These are phyloP conservation scores for Phytophthora hibernalis DNA, from an alignment of 352 stramenopile genomes.

Conservation along the genomic window DNA sequence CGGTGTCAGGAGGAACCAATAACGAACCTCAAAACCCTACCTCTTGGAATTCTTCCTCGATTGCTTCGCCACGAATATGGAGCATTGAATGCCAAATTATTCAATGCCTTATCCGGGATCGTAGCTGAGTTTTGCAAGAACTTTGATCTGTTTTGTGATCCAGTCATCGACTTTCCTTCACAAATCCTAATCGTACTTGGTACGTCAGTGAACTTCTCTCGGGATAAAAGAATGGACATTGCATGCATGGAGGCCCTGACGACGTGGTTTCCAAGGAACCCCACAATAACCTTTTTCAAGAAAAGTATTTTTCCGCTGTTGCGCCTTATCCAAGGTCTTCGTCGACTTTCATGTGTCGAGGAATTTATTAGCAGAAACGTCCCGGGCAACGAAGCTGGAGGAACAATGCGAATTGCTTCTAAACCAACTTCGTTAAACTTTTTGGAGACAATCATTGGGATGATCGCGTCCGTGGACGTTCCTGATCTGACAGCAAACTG, in stretches of 20 bases:
- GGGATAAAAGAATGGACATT: slow-evolving; percentile 21
- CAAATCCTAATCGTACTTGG: slow-evolving; percentile 24
- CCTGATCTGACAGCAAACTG: slow-evolving; percentile 12
- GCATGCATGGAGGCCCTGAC: slow-evolving; percentile 17
- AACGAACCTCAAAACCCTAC: not conserved
- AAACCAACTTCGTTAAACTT: slow-evolving; percentile 2
- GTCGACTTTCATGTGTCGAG: slow-evolving; percentile 14
- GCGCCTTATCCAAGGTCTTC: slow-evolving; percentile 13
- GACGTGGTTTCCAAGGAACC: slow-evolving; percentile 28
- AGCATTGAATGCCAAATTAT: slow-evolving; percentile 8
- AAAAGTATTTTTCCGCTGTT: slow-evolving; percentile 6
- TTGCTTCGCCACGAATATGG: slow-evolving; percentile 15
- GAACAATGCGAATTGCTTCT: not conserved
- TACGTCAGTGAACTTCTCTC: slow-evolving; percentile 9
- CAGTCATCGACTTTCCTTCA: slow-evolving; percentile 13
- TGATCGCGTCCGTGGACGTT: slow-evolving; percentile 23
- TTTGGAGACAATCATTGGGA: slow-evolving; percentile 21
- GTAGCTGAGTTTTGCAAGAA: slow-evolving; percentile 34
- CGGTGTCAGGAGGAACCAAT: not conserved
- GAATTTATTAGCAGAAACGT: not conserved
- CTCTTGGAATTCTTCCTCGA: slow-evolving; percentile 13
- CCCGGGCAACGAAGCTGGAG: not conserved
- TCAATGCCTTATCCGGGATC: slow-evolving; percentile 13
- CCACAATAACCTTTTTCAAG: slow-evolving; percentile 12
- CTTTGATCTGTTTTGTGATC: slow-evolving; percentile 23